Evolutionary conservation across 2,329 filamentous ascomycete species (phyloP).

Genomic region (Xylariomycetidae sp.): DNA sequence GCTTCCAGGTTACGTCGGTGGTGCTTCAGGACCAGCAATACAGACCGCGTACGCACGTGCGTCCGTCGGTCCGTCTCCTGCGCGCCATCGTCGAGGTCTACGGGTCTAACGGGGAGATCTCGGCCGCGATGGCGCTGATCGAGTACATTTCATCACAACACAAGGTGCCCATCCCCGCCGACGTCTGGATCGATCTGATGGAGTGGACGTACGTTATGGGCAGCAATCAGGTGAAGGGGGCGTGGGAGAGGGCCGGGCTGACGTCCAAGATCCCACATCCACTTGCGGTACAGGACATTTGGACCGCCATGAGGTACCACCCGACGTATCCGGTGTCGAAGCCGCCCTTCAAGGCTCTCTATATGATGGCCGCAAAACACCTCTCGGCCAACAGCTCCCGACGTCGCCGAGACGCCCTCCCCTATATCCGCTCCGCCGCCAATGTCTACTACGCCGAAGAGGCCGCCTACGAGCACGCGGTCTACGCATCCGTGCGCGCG

Average conservation of each 20-base stretch:
- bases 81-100: slow-evolving; percentile 63
- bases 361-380: too few relatives aligned
- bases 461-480: slow-evolving; percentile 19
- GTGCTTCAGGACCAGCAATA: not conserved
- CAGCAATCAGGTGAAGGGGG: slow-evolving; percentile 29
- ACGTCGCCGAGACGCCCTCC: too few relatives aligned
- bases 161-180: slow-evolving; percentile 46
- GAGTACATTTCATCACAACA: slow-evolving; percentile 58
- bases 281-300: slow-evolving; percentile 46
- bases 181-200: slow-evolving; percentile 62
- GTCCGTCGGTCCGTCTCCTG: slow-evolving; percentile 54
- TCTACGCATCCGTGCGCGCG: slow-evolving; percentile 15
- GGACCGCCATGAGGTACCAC: slow-evolving; percentile 51
- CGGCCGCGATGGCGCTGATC: slow-evolving; percentile 51
- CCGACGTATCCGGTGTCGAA: slow-evolving; percentile 52
- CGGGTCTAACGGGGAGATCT: slow-evolving; percentile 58
- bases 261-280: slow-evolving; percentile 29
- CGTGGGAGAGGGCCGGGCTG: slow-evolving; percentile 30
- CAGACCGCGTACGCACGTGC: slow-evolving; percentile 13
- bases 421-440: too few relatives aligned
- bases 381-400: too few relatives aligned
- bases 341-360: slow-evolving; percentile 51
- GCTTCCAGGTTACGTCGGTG: too few relatives aligned
- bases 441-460: too few relatives aligned
- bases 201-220: slow-evolving; percentile 58